These are phyloP conservation scores for Copromyces sp. DNA, from an alignment of 495 filamentous ascomycete species.

Conservation along the genomic window DNA sequence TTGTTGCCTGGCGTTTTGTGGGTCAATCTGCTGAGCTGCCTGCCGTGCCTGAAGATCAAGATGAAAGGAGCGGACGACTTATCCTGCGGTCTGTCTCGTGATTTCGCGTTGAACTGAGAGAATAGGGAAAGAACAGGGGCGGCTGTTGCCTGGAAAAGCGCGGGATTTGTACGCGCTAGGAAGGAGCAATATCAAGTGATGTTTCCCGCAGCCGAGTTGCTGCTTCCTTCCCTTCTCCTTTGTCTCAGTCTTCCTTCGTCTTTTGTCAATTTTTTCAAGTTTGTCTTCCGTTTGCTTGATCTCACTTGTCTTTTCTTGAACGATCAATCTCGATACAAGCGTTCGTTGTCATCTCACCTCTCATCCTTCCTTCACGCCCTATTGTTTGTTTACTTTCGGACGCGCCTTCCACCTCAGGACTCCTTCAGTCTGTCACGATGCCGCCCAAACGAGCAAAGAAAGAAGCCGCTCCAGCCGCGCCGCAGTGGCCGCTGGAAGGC, in stretches of 20 bases:
- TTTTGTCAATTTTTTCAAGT: too few relatives aligned
- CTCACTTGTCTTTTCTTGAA: neutral
- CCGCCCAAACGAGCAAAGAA: conserved; percentile 18
- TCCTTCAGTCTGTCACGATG: conserved; percentile 9
- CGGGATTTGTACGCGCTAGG: neutral
- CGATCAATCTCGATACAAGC: neutral
- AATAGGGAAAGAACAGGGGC: neutral
- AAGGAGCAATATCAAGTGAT: neutral
- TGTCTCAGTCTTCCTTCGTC: neutral
- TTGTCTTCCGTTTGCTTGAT: neutral
- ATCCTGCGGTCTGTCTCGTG: conserved; percentile 4
- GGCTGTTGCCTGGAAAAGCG: conserved; percentile 17
- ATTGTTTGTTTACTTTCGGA: neutral
- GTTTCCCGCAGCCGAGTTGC: neutral
- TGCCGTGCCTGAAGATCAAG: neutral
- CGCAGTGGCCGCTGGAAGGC: conserved; percentile 25
- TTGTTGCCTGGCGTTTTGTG: conserved; percentile 14
- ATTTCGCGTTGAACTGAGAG: conserved; percentile 2
- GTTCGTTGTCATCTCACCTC: too few relatives aligned
- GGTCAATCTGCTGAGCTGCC: conserved; percentile 6
- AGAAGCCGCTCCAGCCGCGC: conserved; percentile 12
- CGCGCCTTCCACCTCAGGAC: neutral
- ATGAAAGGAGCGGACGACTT: neutral
- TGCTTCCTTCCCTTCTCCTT: neutral
- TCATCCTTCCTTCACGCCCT: neutral